Evolutionary conservation across 2,329 filamentous ascomycete species (phyloP).

Genomic region (Hymenoscyphus albidus): DNA sequence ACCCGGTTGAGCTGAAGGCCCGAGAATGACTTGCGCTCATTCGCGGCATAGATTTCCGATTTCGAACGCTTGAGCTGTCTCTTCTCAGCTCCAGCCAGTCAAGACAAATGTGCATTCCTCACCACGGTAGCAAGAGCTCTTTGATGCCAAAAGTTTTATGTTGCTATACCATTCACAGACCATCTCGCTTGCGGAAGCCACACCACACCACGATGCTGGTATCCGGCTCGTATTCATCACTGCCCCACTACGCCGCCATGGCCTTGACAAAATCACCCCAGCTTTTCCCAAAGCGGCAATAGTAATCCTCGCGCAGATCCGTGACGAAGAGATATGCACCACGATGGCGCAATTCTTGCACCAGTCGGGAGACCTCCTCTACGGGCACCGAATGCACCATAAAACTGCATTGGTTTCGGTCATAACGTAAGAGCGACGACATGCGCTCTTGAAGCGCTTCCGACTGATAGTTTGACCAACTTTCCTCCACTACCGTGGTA

Average conservation of each 20-base stretch:
- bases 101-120: not conserved
- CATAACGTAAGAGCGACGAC: constrained; percentile 7
- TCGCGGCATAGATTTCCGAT: not conserved
- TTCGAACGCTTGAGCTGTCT: not conserved
- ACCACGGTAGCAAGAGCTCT: not conserved
- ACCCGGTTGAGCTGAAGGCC: not conserved
- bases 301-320: constrained; percentile 10
- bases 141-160: not conserved
- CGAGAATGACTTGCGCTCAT: not conserved
- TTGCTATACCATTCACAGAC: not conserved
- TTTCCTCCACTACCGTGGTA: constrained; percentile 17
- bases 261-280: constrained; percentile 6
- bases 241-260: constrained; percentile 4
- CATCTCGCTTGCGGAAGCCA: not conserved
- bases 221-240: not conserved
- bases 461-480: constrained; percentile 6
- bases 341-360: not conserved
- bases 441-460: constrained; percentile 4
- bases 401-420: constrained; percentile 1
- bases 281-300: constrained; percentile 9
- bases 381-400: constrained; percentile 9
- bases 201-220: not conserved
- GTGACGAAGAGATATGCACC: constrained; percentile 10
- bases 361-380: not conserved
- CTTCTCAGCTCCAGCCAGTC: not conserved